Evolutionary conservation across 2,329 filamentous ascomycete genomes (phyloP).

Genomic region (Xylaria sp.): DNA sequence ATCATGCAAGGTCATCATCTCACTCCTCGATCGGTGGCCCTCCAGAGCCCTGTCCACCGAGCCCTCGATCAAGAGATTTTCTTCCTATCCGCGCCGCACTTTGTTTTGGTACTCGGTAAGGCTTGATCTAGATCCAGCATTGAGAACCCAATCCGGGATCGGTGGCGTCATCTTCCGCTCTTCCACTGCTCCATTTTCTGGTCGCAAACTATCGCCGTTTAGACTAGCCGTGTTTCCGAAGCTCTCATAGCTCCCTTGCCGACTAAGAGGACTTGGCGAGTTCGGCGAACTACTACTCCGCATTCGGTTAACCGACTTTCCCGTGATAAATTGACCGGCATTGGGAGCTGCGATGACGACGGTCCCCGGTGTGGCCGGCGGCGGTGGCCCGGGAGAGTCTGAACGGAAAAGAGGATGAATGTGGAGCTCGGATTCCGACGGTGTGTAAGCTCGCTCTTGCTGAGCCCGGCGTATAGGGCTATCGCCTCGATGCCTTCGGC

Average conservation of each 20-base stretch:
- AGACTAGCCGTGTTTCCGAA: conserved; percentile 50
- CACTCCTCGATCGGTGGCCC: background rate
- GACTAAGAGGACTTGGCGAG: conserved; percentile 61
- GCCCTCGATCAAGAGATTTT: conserved; percentile 23
- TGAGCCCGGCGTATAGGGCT: conserved; percentile 57
- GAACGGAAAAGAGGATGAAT: conserved; percentile 83
- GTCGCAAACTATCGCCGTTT: conserved; percentile 40
- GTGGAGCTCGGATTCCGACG: conserved; percentile 68
- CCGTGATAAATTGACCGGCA: conserved; percentile 71
- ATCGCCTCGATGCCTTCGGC: conserved; percentile 63
- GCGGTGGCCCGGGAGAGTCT: conserved; percentile 75
- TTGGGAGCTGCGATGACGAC: conserved; percentile 76
- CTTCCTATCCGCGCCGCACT: conserved; percentile 36
- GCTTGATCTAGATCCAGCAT: conserved; percentile 62
- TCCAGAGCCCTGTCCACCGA: conserved; percentile 26
- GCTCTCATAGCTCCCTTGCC: conserved; percentile 63
- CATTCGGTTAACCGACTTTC: conserved; percentile 64
- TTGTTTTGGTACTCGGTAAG: conserved; percentile 59
- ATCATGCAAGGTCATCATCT: conserved; percentile 32
- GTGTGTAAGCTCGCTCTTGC: conserved; percentile 52
- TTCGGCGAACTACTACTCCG: conserved; percentile 66
- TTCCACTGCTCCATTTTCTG: conserved; percentile 37
- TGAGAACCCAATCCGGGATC: conserved; percentile 70
- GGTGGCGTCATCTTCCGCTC: conserved; percentile 67
- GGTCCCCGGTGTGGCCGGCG: conserved; percentile 74